phyloP scores from a whole-genome alignment of 345 rosid genomes.

The Pistacia vera region DNA sequence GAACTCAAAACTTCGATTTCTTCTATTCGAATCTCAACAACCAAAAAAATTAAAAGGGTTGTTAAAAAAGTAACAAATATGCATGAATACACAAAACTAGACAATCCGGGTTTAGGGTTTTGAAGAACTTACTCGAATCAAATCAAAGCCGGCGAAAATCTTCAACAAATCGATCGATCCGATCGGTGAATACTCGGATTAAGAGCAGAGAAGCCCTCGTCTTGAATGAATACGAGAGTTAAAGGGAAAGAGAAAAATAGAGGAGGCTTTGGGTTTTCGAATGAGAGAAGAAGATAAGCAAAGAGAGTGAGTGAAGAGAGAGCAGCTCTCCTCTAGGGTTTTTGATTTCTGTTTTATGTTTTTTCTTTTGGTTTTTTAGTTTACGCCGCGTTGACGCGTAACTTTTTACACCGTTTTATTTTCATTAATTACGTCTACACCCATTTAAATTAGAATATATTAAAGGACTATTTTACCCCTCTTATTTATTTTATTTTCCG shows the following conservation, averaged over 20 bases:
- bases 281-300: neutral
- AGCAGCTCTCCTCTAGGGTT: slow-evolving; percentile 13
- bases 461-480: no score
- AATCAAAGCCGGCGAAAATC: neutral
- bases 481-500: no score
- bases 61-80: neutral
- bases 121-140: slow-evolving; percentile 9
- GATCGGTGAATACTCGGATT: neutral
- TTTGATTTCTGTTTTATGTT: neutral
- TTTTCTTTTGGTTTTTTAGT: neutral
- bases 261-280: neutral
- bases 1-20: neutral
- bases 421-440: neutral
- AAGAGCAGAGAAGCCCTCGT: slow-evolving; percentile 3
- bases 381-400: neutral
- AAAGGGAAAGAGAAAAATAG: neutral
- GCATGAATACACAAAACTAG: neutral
- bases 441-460: neutral
- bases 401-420: neutral
- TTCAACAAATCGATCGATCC: neutral
- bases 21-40: neutral
- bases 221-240: neutral
- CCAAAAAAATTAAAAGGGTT: neutral
- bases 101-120: neutral
- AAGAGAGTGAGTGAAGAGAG: neutral